Evolutionary conservation across 306 rosid genomes (phyloP).

Genomic region (Trichosanthes truncata): DNA sequence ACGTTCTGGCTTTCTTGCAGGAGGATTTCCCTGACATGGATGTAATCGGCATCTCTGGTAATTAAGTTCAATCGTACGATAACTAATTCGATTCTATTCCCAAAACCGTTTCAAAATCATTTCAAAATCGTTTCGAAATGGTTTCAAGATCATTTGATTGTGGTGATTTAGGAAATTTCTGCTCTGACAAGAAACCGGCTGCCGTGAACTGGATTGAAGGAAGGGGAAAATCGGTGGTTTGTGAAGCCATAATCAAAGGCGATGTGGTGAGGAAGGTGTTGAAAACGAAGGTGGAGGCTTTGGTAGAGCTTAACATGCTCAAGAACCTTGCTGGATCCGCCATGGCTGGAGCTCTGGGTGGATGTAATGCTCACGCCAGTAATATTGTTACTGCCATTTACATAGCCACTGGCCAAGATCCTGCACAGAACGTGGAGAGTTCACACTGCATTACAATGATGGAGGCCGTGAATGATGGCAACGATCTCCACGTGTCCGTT

Average conservation of each 20-base stretch:
- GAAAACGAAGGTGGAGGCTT: slow-evolving; percentile 61
- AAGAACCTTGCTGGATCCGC: slow-evolving; percentile 89
- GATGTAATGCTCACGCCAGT: slow-evolving; percentile 92
- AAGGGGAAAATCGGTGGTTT: slow-evolving; percentile 79
- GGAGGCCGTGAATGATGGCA: slow-evolving; percentile 69
- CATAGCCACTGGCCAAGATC: slow-evolving; percentile 95
- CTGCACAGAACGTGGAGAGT: slow-evolving; percentile 90
- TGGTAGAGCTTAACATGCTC: slow-evolving; percentile 88
- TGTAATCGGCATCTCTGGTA: slow-evolving; percentile 80
- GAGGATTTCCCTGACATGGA: slow-evolving; percentile 82
- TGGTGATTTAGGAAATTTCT: slow-evolving; percentile 43
- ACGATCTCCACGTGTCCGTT: slow-evolving; percentile 81
- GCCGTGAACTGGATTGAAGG: slow-evolving; percentile 96
- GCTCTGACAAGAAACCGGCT: slow-evolving; percentile 89
- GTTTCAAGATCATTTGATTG: background rate
- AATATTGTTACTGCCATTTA: slow-evolving; percentile 72
- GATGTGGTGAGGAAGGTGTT: slow-evolving; percentile 72
- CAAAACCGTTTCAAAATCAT: background rate
- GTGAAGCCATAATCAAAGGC: slow-evolving; percentile 67
- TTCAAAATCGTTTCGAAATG: background rate
- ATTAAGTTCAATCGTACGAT: background rate
- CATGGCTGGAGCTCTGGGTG: slow-evolving; percentile 89
- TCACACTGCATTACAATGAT: slow-evolving; percentile 91
- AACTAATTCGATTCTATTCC: background rate
- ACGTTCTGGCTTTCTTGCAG: slow-evolving; percentile 61